Percentiles rank a stretch among this genome's conserved stretches.
Evolutionary conservation across 176 grass and related monocot species (phyloP).

Genomic region (Hordeum marinum): DNA sequence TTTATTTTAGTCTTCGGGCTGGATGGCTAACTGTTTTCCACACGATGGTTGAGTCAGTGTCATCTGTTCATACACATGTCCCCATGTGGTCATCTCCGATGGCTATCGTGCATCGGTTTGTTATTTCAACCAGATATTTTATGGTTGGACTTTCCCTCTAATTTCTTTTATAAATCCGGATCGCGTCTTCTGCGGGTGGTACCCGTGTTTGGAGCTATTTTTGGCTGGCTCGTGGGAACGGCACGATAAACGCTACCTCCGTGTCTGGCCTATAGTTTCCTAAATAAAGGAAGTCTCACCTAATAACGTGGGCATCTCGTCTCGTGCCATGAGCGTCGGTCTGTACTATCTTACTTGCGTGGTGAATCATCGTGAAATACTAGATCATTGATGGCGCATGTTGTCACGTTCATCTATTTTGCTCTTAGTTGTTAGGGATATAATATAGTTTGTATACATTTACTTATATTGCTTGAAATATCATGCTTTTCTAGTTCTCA

Average conservation of each 20-base stretch:
- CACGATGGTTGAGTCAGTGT: too few species aligned
- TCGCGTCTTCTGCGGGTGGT: background rate
- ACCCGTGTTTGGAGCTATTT: background rate
- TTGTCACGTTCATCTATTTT: too few species aligned
- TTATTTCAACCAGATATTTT: background rate
- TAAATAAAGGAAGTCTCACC: background rate
- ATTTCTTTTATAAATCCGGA: background rate
- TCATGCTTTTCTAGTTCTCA: too few species aligned
- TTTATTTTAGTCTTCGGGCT: background rate
- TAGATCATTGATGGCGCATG: too few species aligned
- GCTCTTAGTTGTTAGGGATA: too few species aligned
- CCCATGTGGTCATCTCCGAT: constrained; percentile 12
- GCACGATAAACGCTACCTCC: background rate
- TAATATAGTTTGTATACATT: too few species aligned
- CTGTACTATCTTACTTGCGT: background rate
- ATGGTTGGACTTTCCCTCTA: background rate
- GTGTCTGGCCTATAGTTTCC: background rate
- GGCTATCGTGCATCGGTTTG: background rate
- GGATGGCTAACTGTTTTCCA: too few species aligned
- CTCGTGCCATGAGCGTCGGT: background rate
- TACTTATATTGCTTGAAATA: too few species aligned
- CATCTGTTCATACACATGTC: background rate
- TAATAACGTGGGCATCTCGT: background rate
- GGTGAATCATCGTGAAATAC: background rate
- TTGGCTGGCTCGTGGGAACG: background rate